Conservation (phyloP, 106 monocot species). For the Dactylorhiza incarnata region DNA sequence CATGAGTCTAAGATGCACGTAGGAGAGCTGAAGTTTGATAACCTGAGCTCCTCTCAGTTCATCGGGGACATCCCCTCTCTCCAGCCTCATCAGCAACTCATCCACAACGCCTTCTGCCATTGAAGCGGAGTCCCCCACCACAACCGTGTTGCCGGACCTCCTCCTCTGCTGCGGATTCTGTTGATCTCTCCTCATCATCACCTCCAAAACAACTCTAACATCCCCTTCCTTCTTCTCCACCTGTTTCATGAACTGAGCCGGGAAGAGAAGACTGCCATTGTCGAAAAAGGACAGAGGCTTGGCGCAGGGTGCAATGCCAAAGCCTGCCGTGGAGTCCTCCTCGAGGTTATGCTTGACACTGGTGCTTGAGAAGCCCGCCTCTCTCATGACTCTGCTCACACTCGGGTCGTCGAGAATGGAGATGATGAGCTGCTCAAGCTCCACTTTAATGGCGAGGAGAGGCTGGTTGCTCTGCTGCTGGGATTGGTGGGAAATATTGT, state of each 20-base stretch:
- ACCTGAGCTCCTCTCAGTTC: constrained; percentile 51
- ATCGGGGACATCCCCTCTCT: constrained; percentile 68
- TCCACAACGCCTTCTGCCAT: constrained; percentile 43
- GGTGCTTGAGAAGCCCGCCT: constrained; percentile 95
- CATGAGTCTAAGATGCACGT: constrained; percentile 56
- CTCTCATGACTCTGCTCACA: constrained; percentile 96
- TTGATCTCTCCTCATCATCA: constrained; percentile 42
- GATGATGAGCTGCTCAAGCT: constrained; percentile 90
- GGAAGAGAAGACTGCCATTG: constrained; percentile 19
- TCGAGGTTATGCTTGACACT: constrained; percentile 68
- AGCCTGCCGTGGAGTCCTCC: constrained; percentile 19
- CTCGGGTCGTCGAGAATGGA: constrained; percentile 94
- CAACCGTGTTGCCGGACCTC: constrained; percentile 38
- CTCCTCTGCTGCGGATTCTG: constrained; percentile 37
- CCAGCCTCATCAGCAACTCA: constrained; percentile 53
- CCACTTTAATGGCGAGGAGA: constrained; percentile 67
- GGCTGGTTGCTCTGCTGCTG: constrained; percentile 53
- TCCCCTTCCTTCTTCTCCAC: constrained; percentile 41
- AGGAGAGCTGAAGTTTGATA: constrained; percentile 56
- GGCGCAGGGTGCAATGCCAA: constrained; percentile 3
- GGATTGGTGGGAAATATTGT: constrained; percentile 11
- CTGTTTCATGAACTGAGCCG: constrained; percentile 37
- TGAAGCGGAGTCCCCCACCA: constrained; percentile 69
- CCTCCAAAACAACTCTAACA: constrained; percentile 46
- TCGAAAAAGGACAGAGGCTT: constrained; percentile 26